Base-by-base conservation (phyloP, 768 basidiomycete genomes). In the Leccinum sublutescens region DNA sequence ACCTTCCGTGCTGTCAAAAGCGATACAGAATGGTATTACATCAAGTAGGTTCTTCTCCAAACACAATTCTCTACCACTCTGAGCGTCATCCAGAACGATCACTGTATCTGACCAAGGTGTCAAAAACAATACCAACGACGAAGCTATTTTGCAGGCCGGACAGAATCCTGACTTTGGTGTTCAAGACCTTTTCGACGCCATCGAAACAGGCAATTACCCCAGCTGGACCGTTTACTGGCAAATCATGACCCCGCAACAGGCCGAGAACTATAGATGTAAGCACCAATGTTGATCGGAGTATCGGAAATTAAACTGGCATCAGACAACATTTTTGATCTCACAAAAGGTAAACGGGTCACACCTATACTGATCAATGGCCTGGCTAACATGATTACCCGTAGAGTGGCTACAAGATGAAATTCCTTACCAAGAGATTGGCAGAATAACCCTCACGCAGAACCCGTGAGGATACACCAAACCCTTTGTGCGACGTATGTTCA, bases 161-260 rank as follows among this genome's bases (percentile, higher is more conserved):
- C 57, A 59, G 65, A 79, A 77, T 57, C 71, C 77, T 0, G 85
- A 86, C 66, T 86, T 80, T 70, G 82, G 82, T 56, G 76, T 80
- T 31, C 75, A 81, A 38, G 84, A 85, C 64, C 71, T 85, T 19
- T 83, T 71, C 60, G 82, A 84, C 23, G 75, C 83, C 17, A 85
- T 86, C 62, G 80, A 81, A 60, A 75, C 76, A 29, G 78, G 78
- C 12, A 71, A 78, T 8, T 84, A 76, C 72, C 84, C 85, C 25
- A 78, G 79, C 62, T 85, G 81, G 80, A 84, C 83, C 53, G 64
- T 85, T 17, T 83, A 81, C 62, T 80, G 83, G 12, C 84, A 85
- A 71, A 77, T 75, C 23, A 77, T 85, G 77, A 80, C 80, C 1
- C 71, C 79, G 9, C 63, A 80, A 59, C 74, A 85, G 65, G 84